Conservation (phyloP, 345 rosid species). For the rapeseed (Brassica napus) region Da-Ae NC_063440.1:2585001-2585500, state of each 20-base stretch:
- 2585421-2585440: conserved; percentile 97
- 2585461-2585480: conserved; percentile 92
- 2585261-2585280: conserved; percentile 53
- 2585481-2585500: conserved; percentile 80
- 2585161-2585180: conserved; percentile 94
- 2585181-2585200: background rate
- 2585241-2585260: background rate
- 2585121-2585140: conserved; percentile 70
- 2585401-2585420: conserved; percentile 71
- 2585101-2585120: conserved; percentile 79
- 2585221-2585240: background rate
- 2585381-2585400: conserved; percentile 47
- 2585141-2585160: conserved; percentile 82
- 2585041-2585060: conserved; percentile 81
- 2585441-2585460: conserved; percentile 89
- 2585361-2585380: conserved; percentile 75
- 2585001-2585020: background rate
- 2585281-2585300: conserved; percentile 86
- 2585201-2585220: background rate
- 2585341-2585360: conserved; percentile 80
- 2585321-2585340: conserved; percentile 93
- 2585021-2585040: conserved; percentile 75
- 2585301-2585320: conserved; percentile 92
- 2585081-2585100: conserved; percentile 83
- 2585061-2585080: conserved; percentile 83